Evolutionary conservation across 345 rosid genomes (phyloP), one percentile per base, ranked within the genome.

Genomic region (Fremontodendron californicum): DNA sequence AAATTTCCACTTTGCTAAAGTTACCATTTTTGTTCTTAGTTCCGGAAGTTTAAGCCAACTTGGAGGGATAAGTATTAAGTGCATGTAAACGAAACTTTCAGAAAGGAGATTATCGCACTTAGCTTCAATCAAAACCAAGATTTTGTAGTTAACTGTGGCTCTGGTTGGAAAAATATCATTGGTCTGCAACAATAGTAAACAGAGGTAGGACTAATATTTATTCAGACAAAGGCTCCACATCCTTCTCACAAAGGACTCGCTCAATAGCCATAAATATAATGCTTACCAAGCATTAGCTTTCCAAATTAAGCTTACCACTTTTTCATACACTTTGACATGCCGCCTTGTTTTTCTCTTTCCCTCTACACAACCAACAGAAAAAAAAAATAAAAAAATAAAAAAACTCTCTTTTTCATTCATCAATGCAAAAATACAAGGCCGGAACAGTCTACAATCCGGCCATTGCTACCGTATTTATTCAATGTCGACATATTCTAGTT

Each of bases 361-460:
- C 1, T 45, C 66, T 13, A 6, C 29, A 37, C 4, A 12, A 57
- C 9, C 5, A 60, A 40, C 43, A 31, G n/a, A n/a, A n/a, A 4
- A 64, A 23, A 35, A 42, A 51, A 79, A n/a, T n/a, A n/a, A n/a
- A n/a, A n/a, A n/a, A n/a, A n/a, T n/a, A n/a, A n/a, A n/a, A n/a
- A n/a, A n/a, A n/a, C n/a, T n/a, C n/a, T n/a, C n/a, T n/a, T 45
- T 65, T 37, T 4, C 19, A 19, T 8, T 51, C 57, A 29, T 58
- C 83, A 68, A 87, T 85, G 92, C 86, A 58, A 78, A 83, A 33
- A 49, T 74, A 79, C 81, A 46, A 76, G 88, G 88, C 92, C 89
- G 90, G 88, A 77, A 85, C 81, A 35, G 19, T 58, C 58, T 43
- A 68, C 51, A 85, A 82, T 89, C 96, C 90, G 89, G 85, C 90